Conservation (phyloP, 495 filamentous ascomycete genomes). For the Xylaria scruposa region DNA sequence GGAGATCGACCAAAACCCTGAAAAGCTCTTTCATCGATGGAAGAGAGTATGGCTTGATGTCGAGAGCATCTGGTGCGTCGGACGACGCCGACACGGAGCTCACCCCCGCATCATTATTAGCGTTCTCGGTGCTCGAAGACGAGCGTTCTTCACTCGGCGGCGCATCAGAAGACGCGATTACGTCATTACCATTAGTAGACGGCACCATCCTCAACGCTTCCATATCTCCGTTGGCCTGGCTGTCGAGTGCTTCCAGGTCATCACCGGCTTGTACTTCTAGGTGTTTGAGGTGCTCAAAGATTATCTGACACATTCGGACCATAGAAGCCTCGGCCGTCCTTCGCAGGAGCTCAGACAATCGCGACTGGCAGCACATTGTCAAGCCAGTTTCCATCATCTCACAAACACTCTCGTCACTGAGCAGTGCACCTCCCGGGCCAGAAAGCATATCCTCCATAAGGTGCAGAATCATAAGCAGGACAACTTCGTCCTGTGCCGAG, state of each 20-base stretch:
- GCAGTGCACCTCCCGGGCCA: conserved; percentile 85
- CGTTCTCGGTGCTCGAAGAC: conserved; percentile 53
- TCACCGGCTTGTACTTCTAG: conserved; percentile 74
- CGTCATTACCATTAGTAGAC: conserved; percentile 74
- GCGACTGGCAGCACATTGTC: conserved; percentile 94
- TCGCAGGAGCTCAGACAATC: conserved; percentile 88
- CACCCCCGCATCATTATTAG: conserved; percentile 36
- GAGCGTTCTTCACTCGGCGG: conserved; percentile 55
- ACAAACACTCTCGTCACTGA: conserved; percentile 96
- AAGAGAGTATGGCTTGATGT: conserved; percentile 87
- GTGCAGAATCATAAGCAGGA: conserved; percentile 89
- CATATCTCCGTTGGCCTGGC: conserved; percentile 69
- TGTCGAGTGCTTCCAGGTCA: conserved; percentile 64
- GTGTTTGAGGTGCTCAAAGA: conserved; percentile 89
- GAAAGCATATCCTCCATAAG: conserved; percentile 98
- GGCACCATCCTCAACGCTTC: conserved; percentile 87
- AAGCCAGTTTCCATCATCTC: conserved; percentile 99
- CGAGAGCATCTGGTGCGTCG: conserved; percentile 49
- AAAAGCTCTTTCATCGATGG: conserved; percentile 95
- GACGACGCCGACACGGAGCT: conserved; percentile 32
- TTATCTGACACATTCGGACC: conserved; percentile 98
- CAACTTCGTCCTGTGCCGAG: conserved; percentile 92
- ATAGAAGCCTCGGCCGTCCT: conserved; percentile 95
- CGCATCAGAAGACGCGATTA: conserved; percentile 50
- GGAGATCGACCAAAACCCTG: conserved; percentile 89